Evolutionary conservation across 148 eudicot species (phyloP).

Genomic region (Rhododendron vialii): DNA sequence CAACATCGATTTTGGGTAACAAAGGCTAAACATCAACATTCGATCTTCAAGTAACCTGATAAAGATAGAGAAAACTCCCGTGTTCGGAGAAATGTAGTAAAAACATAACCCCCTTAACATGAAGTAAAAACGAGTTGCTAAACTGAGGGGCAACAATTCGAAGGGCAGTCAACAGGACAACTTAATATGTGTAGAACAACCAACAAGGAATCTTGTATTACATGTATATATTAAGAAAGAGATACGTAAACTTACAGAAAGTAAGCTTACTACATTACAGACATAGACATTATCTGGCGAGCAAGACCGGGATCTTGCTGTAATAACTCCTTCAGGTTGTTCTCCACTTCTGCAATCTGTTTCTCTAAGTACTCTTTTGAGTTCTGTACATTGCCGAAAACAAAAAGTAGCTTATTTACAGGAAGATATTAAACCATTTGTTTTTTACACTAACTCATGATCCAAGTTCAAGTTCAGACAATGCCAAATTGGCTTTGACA

Average conservation of each 20-base stretch:
- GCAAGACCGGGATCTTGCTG: conserved; percentile 97
- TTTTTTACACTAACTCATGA: background rate
- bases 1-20: background rate
- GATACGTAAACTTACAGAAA: background rate
- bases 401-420: background rate
- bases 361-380: conserved; percentile 97
- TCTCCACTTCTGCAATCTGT: conserved; percentile 83
- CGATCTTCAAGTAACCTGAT: background rate
- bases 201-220: background rate
- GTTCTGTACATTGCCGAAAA: conserved; percentile 39
- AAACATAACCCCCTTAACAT: background rate
- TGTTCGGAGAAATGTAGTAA: background rate
- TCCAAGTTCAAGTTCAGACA: background rate
- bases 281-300: conserved; percentile 96
- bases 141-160: background rate
- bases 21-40: background rate
- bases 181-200: background rate
- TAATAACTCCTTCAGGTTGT: conserved; percentile 79
- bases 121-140: background rate
- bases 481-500: background rate
- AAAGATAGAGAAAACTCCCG: background rate
- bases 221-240: background rate
- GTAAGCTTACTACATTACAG: conserved; percentile 28
- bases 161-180: background rate
- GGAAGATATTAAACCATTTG: background rate